Percentiles rank a stretch among this genome's conserved stretches.
Evolutionary conservation across 352 stramenopile genomes (phyloP).

Genomic region (Globisporangium cystogenes): DNA sequence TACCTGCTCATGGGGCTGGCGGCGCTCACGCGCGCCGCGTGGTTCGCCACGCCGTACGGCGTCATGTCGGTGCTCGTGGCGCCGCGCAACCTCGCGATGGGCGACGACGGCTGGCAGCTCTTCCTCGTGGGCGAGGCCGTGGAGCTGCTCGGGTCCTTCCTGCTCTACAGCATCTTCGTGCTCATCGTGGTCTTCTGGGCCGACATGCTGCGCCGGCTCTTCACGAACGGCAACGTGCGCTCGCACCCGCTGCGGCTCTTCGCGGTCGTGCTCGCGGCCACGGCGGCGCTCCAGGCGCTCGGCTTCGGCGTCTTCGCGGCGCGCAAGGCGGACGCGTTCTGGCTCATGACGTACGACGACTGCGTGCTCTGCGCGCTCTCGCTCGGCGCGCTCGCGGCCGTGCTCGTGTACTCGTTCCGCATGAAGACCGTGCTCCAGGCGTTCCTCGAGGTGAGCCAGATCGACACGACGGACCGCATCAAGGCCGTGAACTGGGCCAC

Average conservation of each 20-base stretch:
- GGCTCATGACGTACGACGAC: constrained; percentile 95
- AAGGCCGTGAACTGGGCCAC: constrained; percentile 95
- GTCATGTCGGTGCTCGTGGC: constrained; percentile 63
- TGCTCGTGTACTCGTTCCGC: constrained; percentile 93
- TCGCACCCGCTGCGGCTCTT: constrained; percentile 89
- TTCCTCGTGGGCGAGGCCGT: constrained; percentile 86
- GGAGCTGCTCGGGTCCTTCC: constrained; percentile 87
- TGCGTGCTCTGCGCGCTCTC: constrained; percentile 83
- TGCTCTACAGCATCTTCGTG: constrained; percentile 97
- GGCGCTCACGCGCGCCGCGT: constrained; percentile 54
- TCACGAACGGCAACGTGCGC: constrained; percentile 63
- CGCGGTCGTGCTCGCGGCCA: constrained; percentile 63
- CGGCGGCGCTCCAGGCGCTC: constrained; percentile 71
- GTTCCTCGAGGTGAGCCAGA: constrained; percentile 94
- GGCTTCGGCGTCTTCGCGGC: constrained; percentile 87
- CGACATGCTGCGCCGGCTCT: constrained; percentile 94
- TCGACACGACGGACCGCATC: constrained; percentile 95
- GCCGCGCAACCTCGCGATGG: constrained; percentile 50
- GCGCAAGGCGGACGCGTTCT: constrained; percentile 85
- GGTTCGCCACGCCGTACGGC: constrained; percentile 74
- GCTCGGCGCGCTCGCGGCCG: constrained; percentile 84
- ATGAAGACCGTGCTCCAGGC: constrained; percentile 96
- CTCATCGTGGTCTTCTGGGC: constrained; percentile 97
- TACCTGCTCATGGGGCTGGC: constrained; percentile 72
- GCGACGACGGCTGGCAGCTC: constrained; percentile 52